These are phyloP conservation scores for Boletus fagicola DNA, from an alignment of 768 basidiomycete genomes.

Conservation along the genomic window DNA sequence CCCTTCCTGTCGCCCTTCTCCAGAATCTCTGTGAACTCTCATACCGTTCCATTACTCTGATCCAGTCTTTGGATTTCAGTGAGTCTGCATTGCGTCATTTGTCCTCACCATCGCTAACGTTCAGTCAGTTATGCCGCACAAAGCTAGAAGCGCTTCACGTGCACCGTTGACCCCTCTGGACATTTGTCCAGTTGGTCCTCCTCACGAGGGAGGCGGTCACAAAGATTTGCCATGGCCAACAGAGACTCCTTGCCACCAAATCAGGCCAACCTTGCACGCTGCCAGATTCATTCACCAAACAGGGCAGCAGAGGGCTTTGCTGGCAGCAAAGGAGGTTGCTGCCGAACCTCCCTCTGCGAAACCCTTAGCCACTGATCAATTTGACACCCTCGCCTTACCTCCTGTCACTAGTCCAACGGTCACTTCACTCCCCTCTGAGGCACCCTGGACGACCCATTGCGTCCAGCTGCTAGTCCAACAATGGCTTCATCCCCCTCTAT, in stretches of 20 bases:
- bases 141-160: no score
- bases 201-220: background rate
- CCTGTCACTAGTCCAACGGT: background rate
- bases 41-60: background rate
- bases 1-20: background rate
- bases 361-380: background rate
- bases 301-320: background rate
- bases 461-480: background rate
- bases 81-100: no score
- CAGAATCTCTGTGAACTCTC: background rate
- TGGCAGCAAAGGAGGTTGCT: background rate
- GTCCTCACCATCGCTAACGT: no score
- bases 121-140: no score
- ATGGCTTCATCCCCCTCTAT: background rate
- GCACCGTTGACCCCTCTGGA: no score
- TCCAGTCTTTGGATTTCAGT: background rate
- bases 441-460: background rate
- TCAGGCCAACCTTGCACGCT: background rate
- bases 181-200: no score
- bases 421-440: background rate
- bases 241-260: background rate
- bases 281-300: background rate
- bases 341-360: background rate
- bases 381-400: no score
- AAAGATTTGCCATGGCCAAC: background rate